These are phyloP conservation scores for Kodamaea neixiangensis DNA, from an alignment of 805 yeast genomes.

Conservation along the genomic window DNA sequence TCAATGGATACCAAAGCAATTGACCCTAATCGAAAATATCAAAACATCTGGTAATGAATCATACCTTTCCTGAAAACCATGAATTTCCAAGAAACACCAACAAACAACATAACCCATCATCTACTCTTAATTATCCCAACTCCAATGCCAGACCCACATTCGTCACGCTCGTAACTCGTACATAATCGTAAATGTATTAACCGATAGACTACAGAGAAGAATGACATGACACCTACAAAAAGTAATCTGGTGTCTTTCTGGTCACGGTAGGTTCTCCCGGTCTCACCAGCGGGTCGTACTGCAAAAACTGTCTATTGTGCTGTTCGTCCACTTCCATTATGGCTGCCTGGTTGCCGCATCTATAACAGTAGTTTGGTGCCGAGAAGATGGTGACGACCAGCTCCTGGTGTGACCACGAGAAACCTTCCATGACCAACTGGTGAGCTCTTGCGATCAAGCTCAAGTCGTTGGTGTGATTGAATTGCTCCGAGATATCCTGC, in stretches of 20 bases:
- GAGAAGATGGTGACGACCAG: conserved; percentile 90
- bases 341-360: conserved; percentile 98
- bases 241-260: conserved; percentile 95
- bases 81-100: too few species aligned
- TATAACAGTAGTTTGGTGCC: conserved; percentile 95
- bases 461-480: conserved; percentile 86
- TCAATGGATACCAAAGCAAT: too few species aligned
- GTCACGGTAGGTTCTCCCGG: conserved; percentile 98
- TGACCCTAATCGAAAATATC: too few species aligned
- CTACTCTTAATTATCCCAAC: background rate
- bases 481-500: conserved; percentile 90
- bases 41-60: too few species aligned
- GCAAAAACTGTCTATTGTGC: conserved; percentile 87
- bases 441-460: conserved; percentile 91
- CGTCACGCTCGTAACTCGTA: background rate
- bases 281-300: conserved; percentile 94
- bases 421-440: conserved; percentile 98
- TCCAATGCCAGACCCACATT: background rate
- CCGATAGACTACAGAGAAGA: conserved; percentile 4
- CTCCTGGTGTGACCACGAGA: conserved; percentile 92
- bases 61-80: too few species aligned
- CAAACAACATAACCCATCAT: too few species aligned
- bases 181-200: background rate
- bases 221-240: conserved; percentile 41
- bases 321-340: conserved; percentile 97